Evolutionary conservation across 2,329 filamentous ascomycete species (phyloP), one percentile per base, ranked within the genome.

Genomic region (Trichoderma guizhouense): DNA sequence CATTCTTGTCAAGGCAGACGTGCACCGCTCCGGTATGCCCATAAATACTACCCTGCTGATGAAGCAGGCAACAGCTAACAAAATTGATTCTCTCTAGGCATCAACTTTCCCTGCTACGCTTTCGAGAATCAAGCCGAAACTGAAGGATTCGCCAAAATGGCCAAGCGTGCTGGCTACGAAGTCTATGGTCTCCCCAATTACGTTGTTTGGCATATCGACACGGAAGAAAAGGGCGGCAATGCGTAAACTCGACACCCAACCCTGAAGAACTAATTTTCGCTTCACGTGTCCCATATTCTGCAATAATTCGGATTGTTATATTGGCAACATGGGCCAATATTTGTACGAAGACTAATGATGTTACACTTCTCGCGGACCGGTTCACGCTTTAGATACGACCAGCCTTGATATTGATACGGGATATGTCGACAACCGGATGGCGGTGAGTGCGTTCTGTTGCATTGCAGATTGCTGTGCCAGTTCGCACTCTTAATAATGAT

Each of bases 41-140:
- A 14, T 26, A 9, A 11, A 39, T 21, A 36, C 21, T 9, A 57
- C 24, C 36, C 68, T 26, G 34, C 14, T 62, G 18, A 21, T 62
- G 57, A 34, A 8, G 43, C n/a, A 32, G 12, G 30, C 71, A 24
- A 64, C 24, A 69, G 61, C 79, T 83, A 73, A 81, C 74, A 28
- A 11, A 58, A 43, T 3, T 9, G 55, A 3, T 58, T 26, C 24
- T 26, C 24, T 61, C 69, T 75, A 95, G 95, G 95, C 74, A 96
- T 99, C 85, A 99, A 99, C 83, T 99, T 99, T 82, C 96, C 96
- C 9, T 91, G 90, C 80, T 99, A 99, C 79, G 89, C 96, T 3
- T 99, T 99, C 80, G 96, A 99, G 81, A 98, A 99, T 82, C 96
- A 99, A 84, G 96, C 96, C 74, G 96, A 99, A 83, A 99, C 96